These are phyloP conservation scores for Rhodotorula sp. DNA, from an alignment of 1,284 basidiomycete species.

Conservation along the genomic window DNA sequence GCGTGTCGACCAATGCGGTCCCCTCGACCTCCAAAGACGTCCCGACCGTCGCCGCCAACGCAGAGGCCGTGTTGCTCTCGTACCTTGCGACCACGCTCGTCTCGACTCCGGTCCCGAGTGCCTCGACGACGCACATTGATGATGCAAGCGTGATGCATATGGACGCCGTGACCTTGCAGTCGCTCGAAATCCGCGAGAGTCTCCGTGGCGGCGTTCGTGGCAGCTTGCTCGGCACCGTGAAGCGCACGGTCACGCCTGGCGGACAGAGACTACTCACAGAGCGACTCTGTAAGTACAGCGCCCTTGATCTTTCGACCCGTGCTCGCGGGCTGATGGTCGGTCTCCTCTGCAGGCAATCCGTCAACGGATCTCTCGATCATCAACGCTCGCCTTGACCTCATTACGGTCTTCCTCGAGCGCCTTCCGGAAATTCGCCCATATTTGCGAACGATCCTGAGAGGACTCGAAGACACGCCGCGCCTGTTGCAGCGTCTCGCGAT, in stretches of 20 bases:
- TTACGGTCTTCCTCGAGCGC: conserved; percentile 68
- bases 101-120: conserved; percentile 21
- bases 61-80: conserved; percentile 35
- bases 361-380: conserved; percentile 74
- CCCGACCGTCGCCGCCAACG: conserved; percentile 1
- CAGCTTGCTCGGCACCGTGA: conserved; percentile 72
- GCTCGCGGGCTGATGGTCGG: background rate
- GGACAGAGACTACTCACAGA: conserved; percentile 73
- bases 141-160: conserved; percentile 35
- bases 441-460: conserved; percentile 60
- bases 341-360: conserved; percentile 64
- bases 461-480: conserved; percentile 69
- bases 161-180: conserved; percentile 64
- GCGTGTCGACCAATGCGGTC: conserved; percentile 30
- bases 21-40: conserved; percentile 7
- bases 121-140: conserved; percentile 18
- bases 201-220: conserved; percentile 68
- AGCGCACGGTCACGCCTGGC: conserved; percentile 73
- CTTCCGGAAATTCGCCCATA: conserved; percentile 65
- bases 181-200: conserved; percentile 79
- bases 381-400: conserved; percentile 69
- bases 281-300: conserved; percentile 64
- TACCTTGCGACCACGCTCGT: conserved; percentile 41
- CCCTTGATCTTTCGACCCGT: background rate
- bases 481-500: conserved; percentile 71